Evolutionary conservation across 148 eudicot species (phyloP).

Genomic region (Chenopodium album): DNA sequence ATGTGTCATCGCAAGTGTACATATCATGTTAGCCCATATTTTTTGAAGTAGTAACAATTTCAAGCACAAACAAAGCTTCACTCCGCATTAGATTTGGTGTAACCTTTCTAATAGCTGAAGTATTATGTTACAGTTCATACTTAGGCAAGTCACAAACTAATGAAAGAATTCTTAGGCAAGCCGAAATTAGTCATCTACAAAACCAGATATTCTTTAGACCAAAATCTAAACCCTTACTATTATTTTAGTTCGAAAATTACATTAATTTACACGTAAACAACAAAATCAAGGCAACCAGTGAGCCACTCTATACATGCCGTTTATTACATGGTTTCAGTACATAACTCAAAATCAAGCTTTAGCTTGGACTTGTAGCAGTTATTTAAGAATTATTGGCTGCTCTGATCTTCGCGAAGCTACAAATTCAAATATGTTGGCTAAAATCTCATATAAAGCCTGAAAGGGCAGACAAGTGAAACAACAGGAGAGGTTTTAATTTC

Average conservation of each 20-base stretch:
- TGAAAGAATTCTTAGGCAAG: no score
- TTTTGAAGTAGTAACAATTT: no score
- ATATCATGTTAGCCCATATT: no score
- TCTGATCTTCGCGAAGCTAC: not conserved
- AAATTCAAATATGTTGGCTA: not conserved
- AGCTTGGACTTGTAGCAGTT: not conserved
- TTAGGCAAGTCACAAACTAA: no score
- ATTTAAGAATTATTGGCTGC: not conserved
- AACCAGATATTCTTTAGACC: not conserved
- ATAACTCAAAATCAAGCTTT: not conserved
- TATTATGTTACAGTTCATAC: no score
- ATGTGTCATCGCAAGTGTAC: no score
- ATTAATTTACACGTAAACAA: constrained; percentile 6
- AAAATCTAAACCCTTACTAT: not conserved
- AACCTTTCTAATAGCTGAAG: no score
- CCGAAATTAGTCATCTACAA: not conserved
- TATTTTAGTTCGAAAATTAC: not conserved
- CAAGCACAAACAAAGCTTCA: no score
- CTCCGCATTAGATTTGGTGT: no score
- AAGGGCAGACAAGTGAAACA: not conserved
- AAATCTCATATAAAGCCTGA: not conserved
- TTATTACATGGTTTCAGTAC: not conserved
- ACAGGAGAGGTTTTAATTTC: not conserved
- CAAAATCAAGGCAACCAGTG: not conserved
- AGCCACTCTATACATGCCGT: constrained; percentile 8